Evolutionary conservation across 495 filamentous ascomycete species (phyloP).

Genomic region (Recurvomyces mirabilis): DNA sequence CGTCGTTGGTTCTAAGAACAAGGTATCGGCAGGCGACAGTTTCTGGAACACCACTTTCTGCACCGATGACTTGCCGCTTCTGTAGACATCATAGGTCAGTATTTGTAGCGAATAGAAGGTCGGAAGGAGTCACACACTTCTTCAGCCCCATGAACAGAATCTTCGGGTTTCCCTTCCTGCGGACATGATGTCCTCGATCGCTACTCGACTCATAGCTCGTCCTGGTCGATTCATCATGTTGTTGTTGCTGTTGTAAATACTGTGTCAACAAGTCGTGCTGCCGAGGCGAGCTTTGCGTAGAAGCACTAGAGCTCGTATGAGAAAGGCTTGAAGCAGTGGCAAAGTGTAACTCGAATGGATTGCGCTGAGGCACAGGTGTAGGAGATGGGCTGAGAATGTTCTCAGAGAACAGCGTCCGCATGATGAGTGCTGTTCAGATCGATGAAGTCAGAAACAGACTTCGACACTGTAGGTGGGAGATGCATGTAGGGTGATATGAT

Average conservation of each 20-base stretch:
- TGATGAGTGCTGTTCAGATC: not conserved
- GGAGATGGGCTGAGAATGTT: constrained; percentile 18
- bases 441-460: not conserved
- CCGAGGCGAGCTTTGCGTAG: constrained; percentile 10
- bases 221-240: not conserved
- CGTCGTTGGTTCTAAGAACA: constrained; percentile 89
- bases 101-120: too few relatives aligned
- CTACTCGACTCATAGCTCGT: not conserved
- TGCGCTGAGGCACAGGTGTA: not conserved
- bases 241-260: constrained; percentile 9
- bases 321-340: not conserved
- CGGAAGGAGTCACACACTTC: too few relatives aligned
- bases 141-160: constrained; percentile 91
- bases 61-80: constrained; percentile 95
- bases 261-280: constrained; percentile 19
- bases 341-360: constrained; percentile 17
- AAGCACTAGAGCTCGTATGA: constrained; percentile 7
- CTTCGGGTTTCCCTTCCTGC: constrained; percentile 55
- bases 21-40: constrained; percentile 83
- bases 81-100: too few relatives aligned
- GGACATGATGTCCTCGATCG: not conserved
- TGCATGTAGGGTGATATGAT: too few relatives aligned
- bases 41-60: constrained; percentile 97
- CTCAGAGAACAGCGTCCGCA: constrained; percentile 21
- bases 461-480: too few relatives aligned